Percentiles rank a stretch among this genome's conserved stretches.
These are phyloP conservation scores for Suillus ampliporus DNA, from an alignment of 768 basidiomycete genomes.

Conservation along the genomic window DNA sequence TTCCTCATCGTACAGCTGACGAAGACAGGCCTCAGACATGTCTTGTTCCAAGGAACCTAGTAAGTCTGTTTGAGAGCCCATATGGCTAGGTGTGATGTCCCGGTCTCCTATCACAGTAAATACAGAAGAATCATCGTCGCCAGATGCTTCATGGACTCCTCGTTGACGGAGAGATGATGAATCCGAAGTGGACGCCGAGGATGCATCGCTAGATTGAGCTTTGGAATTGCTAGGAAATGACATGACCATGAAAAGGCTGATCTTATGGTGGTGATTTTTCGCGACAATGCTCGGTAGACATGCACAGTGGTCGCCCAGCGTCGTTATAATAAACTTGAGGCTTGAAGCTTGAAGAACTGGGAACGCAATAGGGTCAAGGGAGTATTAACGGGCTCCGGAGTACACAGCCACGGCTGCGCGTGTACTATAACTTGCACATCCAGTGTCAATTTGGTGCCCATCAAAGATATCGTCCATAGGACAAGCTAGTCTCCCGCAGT, in stretches of 20 bases:
- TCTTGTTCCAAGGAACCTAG: slow-evolving; percentile 29
- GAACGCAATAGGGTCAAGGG: background rate
- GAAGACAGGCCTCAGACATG: slow-evolving; percentile 57
- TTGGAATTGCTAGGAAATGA: background rate
- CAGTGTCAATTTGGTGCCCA: too few species aligned
- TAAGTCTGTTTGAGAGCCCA: slow-evolving; percentile 4
- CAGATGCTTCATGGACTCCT: background rate
- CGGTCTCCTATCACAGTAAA: background rate
- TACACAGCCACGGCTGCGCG: background rate
- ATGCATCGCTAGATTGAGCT: background rate
- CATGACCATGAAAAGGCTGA: background rate
- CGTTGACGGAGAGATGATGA: background rate
- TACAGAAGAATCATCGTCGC: background rate
- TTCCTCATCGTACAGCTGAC: slow-evolving; percentile 65
- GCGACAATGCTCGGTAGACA: background rate
- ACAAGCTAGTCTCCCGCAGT: too few species aligned
- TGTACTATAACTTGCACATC: too few species aligned
- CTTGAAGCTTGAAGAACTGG: background rate
- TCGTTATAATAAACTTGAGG: background rate
- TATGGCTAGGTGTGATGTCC: background rate
- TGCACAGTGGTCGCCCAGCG: background rate
- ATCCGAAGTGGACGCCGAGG: background rate
- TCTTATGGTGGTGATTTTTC: background rate
- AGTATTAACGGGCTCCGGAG: background rate
- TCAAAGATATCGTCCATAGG: too few species aligned